Percentiles rank a stretch among this genome's conserved stretches.
Conservation (phyloP, 2,329 filamentous ascomycete genomes). For the Drechslerella stenobrocha region DNA sequence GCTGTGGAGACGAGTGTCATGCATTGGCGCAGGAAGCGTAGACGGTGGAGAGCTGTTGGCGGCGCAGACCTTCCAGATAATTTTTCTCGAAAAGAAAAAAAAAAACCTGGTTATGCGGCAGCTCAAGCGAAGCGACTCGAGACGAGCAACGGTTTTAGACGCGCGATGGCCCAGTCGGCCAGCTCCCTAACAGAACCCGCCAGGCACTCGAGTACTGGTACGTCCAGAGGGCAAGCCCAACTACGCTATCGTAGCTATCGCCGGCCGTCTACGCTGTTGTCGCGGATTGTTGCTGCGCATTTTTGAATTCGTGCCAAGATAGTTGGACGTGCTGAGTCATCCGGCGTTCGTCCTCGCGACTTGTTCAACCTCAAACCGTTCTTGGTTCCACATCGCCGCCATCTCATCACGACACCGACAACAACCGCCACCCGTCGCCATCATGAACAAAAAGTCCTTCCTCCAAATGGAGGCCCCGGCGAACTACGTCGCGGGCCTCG, state of each 20-base stretch:
- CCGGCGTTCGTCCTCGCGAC: conserved; percentile 5
- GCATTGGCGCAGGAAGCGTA: conserved; percentile 36
- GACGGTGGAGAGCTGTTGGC: conserved; percentile 13
- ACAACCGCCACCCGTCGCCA: conserved; percentile 20
- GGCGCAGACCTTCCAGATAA: conserved; percentile 14
- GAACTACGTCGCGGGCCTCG: conserved; percentile 80
- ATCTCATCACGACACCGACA: conserved; percentile 24
- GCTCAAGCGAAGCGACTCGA: conserved; percentile 24
- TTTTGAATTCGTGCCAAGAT: not conserved
- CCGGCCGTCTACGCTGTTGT: not conserved
- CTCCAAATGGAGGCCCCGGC: conserved; percentile 58
- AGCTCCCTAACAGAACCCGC: not conserved
- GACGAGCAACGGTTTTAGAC: not conserved
- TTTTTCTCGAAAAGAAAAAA: no score
- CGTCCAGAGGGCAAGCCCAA: no score
- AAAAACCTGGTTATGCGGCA: conserved; percentile 12
- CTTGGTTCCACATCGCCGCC: conserved; percentile 5
- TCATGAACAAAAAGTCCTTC: conserved; percentile 53
- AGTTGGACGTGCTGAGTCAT: not conserved
- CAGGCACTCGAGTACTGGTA: no score
- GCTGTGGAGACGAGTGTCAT: conserved; percentile 44
- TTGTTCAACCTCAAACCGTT: conserved; percentile 14
- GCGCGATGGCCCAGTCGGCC: not conserved
- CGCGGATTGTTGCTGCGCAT: no score
- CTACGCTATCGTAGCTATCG: not conserved